These are phyloP conservation scores for Fusarium sp. DNA, from an alignment of 2,329 filamentous ascomycete genomes.

Conservation along the genomic window DNA sequence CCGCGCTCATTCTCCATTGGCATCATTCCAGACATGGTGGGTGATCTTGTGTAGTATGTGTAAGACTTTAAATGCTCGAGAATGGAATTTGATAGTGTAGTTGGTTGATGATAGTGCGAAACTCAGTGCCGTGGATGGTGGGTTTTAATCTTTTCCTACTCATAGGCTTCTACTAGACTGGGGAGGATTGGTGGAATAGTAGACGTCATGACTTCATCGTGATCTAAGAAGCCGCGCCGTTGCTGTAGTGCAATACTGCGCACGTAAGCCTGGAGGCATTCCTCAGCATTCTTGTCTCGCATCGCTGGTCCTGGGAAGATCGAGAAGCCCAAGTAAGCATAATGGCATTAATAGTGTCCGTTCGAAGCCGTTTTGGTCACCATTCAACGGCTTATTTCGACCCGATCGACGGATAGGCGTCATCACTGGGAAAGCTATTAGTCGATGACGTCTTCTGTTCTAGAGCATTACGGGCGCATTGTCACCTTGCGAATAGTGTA, in stretches of 20 bases:
- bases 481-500: not conserved
- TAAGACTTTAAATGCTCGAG: not conserved
- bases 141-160: not conserved
- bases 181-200: not conserved
- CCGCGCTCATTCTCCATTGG: constrained; percentile 20
- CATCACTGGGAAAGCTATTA: not conserved
- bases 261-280: not conserved
- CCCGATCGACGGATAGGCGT: not conserved
- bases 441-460: constrained; percentile 2
- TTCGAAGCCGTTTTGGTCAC: not conserved
- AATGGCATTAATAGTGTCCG: not conserved
- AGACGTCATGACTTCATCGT: constrained; percentile 7
- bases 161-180: not conserved
- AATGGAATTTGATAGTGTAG: not conserved
- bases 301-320: not conserved
- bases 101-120: not conserved
- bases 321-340: not conserved
- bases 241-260: not conserved
- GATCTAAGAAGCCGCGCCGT: not conserved
- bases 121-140: no score
- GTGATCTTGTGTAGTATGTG: not conserved
- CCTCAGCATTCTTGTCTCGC: not conserved
- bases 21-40: constrained; percentile 5
- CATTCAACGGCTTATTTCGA: not conserved
- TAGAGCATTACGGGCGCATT: no score